Evolutionary conservation across 768 basidiomycete species (phyloP).

Genomic region (Suillus alpinus): DNA sequence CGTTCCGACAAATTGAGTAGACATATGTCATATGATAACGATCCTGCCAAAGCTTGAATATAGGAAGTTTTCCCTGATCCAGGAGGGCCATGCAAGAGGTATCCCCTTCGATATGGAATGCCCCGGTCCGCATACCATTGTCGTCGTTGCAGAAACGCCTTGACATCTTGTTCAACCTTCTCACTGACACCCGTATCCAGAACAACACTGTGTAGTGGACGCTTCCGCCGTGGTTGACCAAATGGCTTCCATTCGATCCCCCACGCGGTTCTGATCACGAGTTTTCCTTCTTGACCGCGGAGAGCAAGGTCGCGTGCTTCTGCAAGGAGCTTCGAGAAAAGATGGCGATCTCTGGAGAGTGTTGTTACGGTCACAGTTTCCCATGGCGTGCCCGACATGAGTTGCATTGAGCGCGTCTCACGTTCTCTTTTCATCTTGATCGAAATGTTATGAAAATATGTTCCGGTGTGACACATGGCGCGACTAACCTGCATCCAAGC

Average conservation of each 20-base stretch:
- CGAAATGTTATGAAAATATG: constrained; percentile 5
- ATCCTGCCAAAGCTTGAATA: constrained; percentile 95
- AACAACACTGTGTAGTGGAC: constrained; percentile 87
- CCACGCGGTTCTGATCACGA: constrained; percentile 96
- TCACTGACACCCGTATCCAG: constrained; percentile 81
- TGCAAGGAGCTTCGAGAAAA: constrained; percentile 77
- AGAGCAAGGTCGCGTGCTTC: constrained; percentile 92
- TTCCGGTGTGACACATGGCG: background rate
- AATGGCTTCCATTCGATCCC: constrained; percentile 96
- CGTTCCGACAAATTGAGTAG: constrained; percentile 94
- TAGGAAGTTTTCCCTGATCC: constrained; percentile 99
- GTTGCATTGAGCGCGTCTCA: constrained; percentile 87
- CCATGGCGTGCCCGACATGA: constrained; percentile 93
- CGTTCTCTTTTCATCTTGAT: constrained; percentile 89
- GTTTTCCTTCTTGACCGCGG: constrained; percentile 85
- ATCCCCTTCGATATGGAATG: constrained; percentile 97
- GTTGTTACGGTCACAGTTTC: constrained; percentile 95
- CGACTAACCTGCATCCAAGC: constrained; percentile 91
- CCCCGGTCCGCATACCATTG: constrained; percentile 98
- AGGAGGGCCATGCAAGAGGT: constrained; percentile 92
- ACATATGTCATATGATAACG: constrained; percentile 92
- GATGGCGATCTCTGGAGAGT: constrained; percentile 76
- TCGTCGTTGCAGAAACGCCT: constrained; percentile 75
- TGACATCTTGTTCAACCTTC: constrained; percentile 76
- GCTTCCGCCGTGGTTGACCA: constrained; percentile 83